phyloP scores from a whole-genome alignment of 1,284 basidiomycete genomes.

The Tetrapyrgos nigripes region DNA sequence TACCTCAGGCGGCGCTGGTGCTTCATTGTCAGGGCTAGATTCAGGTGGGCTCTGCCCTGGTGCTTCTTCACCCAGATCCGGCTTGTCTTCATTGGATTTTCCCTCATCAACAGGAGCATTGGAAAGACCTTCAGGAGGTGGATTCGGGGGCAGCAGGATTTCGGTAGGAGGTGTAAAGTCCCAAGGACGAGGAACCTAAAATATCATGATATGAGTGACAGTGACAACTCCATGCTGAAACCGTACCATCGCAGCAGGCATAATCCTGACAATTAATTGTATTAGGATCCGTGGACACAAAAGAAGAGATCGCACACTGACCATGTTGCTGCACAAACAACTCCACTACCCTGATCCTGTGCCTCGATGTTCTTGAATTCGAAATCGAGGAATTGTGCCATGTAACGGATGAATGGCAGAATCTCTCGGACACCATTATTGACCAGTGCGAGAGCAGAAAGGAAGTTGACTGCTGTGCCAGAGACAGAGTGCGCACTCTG shows the following conservation, averaged over 20 bases:
- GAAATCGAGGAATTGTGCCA: slow-evolving; percentile 75
- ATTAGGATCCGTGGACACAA: background rate
- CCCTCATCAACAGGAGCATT: background rate
- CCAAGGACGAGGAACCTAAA: slow-evolving; percentile 70
- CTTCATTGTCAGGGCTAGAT: background rate
- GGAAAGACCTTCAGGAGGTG: background rate
- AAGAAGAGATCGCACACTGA: slow-evolving; percentile 33
- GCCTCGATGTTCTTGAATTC: slow-evolving; percentile 70
- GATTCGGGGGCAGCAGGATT: background rate
- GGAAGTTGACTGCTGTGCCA: slow-evolving; percentile 68
- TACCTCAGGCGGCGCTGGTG: no score
- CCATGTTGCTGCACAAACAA: slow-evolving; percentile 87
- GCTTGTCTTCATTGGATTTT: background rate
- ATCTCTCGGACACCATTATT: slow-evolving; percentile 78
- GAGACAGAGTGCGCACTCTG: slow-evolving; percentile 68
- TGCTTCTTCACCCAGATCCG: background rate
- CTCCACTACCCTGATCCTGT: slow-evolving; percentile 73
- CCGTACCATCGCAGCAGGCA: slow-evolving; percentile 69
- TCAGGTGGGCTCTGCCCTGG: no score
- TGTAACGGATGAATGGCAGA: slow-evolving; percentile 80
- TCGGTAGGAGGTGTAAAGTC: slow-evolving; percentile 60
- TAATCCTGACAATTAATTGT: slow-evolving; percentile 54
- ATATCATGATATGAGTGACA: slow-evolving; percentile 20
- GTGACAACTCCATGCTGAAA: background rate
- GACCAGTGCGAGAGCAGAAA: slow-evolving; percentile 71